A percentile compares a stretch with the other conserved stretches of the same genome.
phyloP scores from a whole-genome alignment of 495 filamentous ascomycete species.

The Penicillium atrosanguineum region DNA sequence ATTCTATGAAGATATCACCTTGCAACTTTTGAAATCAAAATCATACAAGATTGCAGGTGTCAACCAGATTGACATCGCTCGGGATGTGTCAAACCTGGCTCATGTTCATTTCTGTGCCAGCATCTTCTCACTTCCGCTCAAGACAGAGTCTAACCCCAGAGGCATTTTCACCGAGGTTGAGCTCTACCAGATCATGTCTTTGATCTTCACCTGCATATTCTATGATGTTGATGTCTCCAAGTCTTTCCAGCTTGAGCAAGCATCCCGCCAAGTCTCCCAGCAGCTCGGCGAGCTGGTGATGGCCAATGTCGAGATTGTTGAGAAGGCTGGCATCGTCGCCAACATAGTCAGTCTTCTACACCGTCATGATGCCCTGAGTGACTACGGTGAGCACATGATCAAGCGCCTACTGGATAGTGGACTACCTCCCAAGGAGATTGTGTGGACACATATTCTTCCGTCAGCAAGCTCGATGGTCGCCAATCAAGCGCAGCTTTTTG shows the following conservation, averaged over 20 bases:
- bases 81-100: slow-evolving; percentile 60
- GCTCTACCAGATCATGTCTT: slow-evolving; percentile 56
- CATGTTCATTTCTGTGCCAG: slow-evolving; percentile 59
- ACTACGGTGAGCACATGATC: slow-evolving; percentile 70
- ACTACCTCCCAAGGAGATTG: slow-evolving; percentile 59
- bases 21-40: slow-evolving; percentile 48
- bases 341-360: slow-evolving; percentile 43
- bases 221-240: slow-evolving; percentile 63
- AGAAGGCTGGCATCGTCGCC: slow-evolving; percentile 47
- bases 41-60: slow-evolving; percentile 49
- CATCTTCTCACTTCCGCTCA: slow-evolving; percentile 63
- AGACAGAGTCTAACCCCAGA: slow-evolving; percentile 55
- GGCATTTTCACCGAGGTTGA: slow-evolving; percentile 58
- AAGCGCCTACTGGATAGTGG: slow-evolving; percentile 61
- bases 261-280: slow-evolving; percentile 50
- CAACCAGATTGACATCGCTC: slow-evolving; percentile 62
- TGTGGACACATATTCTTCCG: slow-evolving; percentile 67
- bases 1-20: slow-evolving; percentile 54
- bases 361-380: slow-evolving; percentile 47
- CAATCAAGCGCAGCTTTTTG: slow-evolving; percentile 70
- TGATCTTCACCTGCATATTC: slow-evolving; percentile 62
- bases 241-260: slow-evolving; percentile 59
- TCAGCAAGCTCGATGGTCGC: slow-evolving; percentile 60
- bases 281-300: slow-evolving; percentile 61
- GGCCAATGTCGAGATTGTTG: slow-evolving; percentile 59